A percentile compares a stretch with the other conserved stretches of the same genome.
phyloP scores from a whole-genome alignment of 2,329 filamentous ascomycete species.

The Tolypocladium nubicola region DNA sequence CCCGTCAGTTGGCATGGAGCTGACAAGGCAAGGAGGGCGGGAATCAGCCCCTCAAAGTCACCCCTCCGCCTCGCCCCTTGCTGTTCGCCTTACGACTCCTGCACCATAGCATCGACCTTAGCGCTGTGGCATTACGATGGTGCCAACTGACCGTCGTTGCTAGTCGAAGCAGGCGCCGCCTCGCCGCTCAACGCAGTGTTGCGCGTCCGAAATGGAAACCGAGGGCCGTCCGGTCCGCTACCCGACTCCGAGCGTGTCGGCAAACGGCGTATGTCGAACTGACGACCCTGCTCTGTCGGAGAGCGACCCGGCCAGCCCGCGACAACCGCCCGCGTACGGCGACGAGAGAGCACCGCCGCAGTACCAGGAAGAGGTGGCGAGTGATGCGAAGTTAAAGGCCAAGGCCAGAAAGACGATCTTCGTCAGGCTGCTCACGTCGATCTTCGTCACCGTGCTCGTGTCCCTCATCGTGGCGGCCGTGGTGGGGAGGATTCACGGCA shows the following conservation, averaged over 20 bases:
- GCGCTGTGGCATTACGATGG: background rate
- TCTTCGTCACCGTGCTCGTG: slow-evolving; percentile 13
- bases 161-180: background rate
- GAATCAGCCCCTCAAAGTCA: background rate
- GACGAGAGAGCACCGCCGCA: slow-evolving; percentile 9
- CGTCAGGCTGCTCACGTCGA: slow-evolving; percentile 10
- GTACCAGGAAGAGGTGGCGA: slow-evolving; percentile 5
- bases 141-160: background rate
- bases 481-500: slow-evolving; percentile 10
- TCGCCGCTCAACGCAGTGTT: background rate
- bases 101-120: background rate
- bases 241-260: slow-evolving; percentile 2
- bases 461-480: slow-evolving; percentile 13
- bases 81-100: background rate
- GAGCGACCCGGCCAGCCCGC: slow-evolving; percentile 4
- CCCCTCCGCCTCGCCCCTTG: background rate
- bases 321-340: slow-evolving; percentile 9
- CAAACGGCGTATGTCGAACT: slow-evolving; percentile 1
- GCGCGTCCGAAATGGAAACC: slow-evolving; percentile 5
- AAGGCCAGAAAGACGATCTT: slow-evolving; percentile 8
- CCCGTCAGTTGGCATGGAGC: background rate
- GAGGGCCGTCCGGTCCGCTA: slow-evolving; percentile 4
- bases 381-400: slow-evolving; percentile 4
- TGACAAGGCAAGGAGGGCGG: background rate
- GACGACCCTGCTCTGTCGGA: slow-evolving; percentile 6